Evolutionary conservation across 176 grass and related monocot genomes (phyloP).

Genomic region (Aegilops speltoides): DNA sequence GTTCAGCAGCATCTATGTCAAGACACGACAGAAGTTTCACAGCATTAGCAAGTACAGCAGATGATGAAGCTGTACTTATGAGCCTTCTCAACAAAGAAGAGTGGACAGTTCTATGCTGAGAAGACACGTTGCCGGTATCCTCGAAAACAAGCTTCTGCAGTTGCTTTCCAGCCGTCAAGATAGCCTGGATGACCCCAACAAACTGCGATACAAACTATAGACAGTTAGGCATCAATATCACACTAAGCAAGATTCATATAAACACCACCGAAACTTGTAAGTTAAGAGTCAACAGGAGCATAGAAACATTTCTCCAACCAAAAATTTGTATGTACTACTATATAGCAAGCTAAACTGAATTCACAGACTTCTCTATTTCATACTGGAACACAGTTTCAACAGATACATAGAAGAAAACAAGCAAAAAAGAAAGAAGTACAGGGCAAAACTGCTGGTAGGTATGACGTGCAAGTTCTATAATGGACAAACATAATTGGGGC

Average conservation of each 20-base stretch:
- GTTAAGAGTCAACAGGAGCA: background rate
- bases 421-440: background rate
- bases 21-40: conserved; percentile 78
- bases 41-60: conserved; percentile 51
- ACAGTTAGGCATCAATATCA: conserved; percentile 11
- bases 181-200: conserved; percentile 77
- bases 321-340: background rate
- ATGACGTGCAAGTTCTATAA: conserved; percentile 10
- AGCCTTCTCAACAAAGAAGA: conserved; percentile 84
- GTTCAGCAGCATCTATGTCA: conserved; percentile 81
- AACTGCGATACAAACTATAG: conserved; percentile 47
- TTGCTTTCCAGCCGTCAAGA: conserved; percentile 75
- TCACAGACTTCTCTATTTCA: background rate
- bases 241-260: background rate
- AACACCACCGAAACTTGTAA: background rate
- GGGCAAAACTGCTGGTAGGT: background rate
- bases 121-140: conserved; percentile 25
- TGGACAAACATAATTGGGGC: background rate
- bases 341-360: background rate
- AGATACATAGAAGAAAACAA: background rate
- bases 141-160: conserved; percentile 64
- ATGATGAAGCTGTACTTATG: conserved; percentile 71
- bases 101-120: conserved; percentile 41
- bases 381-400: background rate
- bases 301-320: background rate